Evolutionary conservation across 495 filamentous ascomycete species (phyloP), one percentile per base, ranked within the genome.

Genomic region (Monascus purpureus): DNA sequence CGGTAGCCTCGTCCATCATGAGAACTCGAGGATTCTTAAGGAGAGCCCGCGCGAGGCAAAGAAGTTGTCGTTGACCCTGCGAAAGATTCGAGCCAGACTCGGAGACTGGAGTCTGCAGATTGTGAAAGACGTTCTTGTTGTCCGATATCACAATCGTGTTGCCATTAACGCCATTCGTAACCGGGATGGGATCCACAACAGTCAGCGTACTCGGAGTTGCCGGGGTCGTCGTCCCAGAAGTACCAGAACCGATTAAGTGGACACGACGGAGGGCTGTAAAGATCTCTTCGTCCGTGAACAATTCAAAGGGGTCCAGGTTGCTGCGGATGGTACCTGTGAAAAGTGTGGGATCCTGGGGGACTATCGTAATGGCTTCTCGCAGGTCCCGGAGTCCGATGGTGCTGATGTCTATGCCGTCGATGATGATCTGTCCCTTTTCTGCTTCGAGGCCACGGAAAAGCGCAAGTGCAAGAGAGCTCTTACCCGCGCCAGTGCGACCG

Each of bases 1-100:
- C 92, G 15, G 92, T 99, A 12, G 92, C 92, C 63, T 99, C 92
- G 55, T 99, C 92, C 90, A 99, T 96, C 50, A 99, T 78, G 3
- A 99, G 62, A 12, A 99, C 90, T 26, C 77, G 82, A 0, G 92
- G 90, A 18, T 71, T 72, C 61, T 87, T 95, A 45, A 99, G 79
- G 28, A 99, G 68, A 1, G 92, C 92, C 13, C 92, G 78, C 2
- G 92, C 92, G 11, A 99, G 77, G 45, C 92, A 99, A 27, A 99
- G 67, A 9, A 99, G 80, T 56, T 99, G 92, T 5, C 81, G 73
- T 47, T 99, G 92, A 24, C 92, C 92, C 60, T 99, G 92, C 1
- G 92, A 96, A 6, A 99, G 75, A 47, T 99, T 99, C 41, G 77
- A 79, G 36, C 92, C 92, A 1, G 86, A 94, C 52, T 96, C 92